Percentiles rank a stretch among this genome's conserved stretches.
Evolutionary conservation across 495 filamentous ascomycete genomes (phyloP).

Genomic region (Evernia prunastri): DNA sequence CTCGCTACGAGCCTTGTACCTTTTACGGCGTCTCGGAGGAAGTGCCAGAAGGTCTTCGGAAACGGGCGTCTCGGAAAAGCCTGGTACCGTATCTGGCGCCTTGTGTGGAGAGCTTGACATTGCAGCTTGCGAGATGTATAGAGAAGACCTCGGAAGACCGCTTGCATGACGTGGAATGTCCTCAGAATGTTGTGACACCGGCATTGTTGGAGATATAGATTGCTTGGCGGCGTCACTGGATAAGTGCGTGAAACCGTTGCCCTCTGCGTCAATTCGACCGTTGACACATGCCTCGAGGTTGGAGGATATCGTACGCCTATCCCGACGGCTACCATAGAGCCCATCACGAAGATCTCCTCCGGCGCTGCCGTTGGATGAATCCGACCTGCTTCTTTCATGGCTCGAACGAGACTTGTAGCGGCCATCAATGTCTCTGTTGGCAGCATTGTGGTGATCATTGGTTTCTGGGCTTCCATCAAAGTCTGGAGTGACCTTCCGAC

Average conservation of each 20-base stretch:
- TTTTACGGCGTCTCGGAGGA: constrained; percentile 20
- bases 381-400: constrained; percentile 1
- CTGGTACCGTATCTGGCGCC: not conserved
- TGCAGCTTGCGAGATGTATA: constrained; percentile 23
- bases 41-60: constrained; percentile 14
- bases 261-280: not conserved
- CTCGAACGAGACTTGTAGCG: constrained; percentile 9
- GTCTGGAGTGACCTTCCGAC: not conserved
- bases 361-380: not conserved
- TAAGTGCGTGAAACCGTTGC: not conserved
- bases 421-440: constrained; percentile 17
- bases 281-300: constrained; percentile 10
- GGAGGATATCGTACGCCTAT: constrained; percentile 16
- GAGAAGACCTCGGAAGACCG: constrained; percentile 21
- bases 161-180: constrained; percentile 9
- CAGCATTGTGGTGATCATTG: not conserved
- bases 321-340: constrained; percentile 12
- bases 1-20: constrained; percentile 25
- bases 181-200: not conserved
- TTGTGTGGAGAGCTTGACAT: constrained; percentile 26
- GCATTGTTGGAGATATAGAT: not conserved
- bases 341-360: constrained; percentile 6
- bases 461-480: not conserved
- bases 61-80: not conserved
- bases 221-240: not conserved